These are phyloP conservation scores for Knoxdaviesia proteae DNA, from an alignment of 2,329 filamentous ascomycete species.

Conservation along the genomic window DNA sequence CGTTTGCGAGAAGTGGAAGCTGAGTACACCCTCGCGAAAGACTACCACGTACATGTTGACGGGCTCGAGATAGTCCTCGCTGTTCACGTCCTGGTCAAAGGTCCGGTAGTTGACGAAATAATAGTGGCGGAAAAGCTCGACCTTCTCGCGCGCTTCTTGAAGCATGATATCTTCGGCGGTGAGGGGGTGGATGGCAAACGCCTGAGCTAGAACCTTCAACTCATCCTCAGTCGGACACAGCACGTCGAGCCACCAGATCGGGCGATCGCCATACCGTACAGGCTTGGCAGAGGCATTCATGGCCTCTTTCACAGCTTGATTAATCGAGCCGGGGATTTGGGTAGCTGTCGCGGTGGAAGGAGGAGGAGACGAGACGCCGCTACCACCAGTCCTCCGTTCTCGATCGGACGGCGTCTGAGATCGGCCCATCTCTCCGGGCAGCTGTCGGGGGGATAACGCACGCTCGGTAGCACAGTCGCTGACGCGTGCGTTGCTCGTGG, in stretches of 20 bases:
- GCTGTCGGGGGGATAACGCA: too few relatives aligned
- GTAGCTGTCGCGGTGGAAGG: too few relatives aligned
- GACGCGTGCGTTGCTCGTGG: too few relatives aligned
- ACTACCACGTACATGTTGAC: slow-evolving; percentile 97
- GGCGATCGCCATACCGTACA: slow-evolving; percentile 54
- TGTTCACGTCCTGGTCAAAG: slow-evolving; percentile 84
- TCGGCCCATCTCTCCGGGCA: neutral
- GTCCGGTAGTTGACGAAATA: slow-evolving; percentile 98
- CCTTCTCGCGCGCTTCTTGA: slow-evolving; percentile 93
- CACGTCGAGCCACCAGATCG: slow-evolving; percentile 93
- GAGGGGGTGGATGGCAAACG: slow-evolving; percentile 88
- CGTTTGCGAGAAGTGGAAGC: slow-evolving; percentile 92
- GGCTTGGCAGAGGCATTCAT: slow-evolving; percentile 14
- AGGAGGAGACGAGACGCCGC: too few relatives aligned
- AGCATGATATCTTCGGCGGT: slow-evolving; percentile 95
- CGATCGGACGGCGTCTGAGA: neutral
- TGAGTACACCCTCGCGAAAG: slow-evolving; percentile 85
- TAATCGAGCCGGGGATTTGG: too few relatives aligned
- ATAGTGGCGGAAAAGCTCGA: slow-evolving; percentile 91
- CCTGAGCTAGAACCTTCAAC: slow-evolving; percentile 82
- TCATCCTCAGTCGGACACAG: slow-evolving; percentile 79
- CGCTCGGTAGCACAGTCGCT: too few relatives aligned
- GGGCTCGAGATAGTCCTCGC: slow-evolving; percentile 77
- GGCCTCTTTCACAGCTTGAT: too few relatives aligned
- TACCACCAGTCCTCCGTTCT: neutral